phyloP scores from a whole-genome alignment of 331 rosid species.

The Arachis monticola region DNA sequence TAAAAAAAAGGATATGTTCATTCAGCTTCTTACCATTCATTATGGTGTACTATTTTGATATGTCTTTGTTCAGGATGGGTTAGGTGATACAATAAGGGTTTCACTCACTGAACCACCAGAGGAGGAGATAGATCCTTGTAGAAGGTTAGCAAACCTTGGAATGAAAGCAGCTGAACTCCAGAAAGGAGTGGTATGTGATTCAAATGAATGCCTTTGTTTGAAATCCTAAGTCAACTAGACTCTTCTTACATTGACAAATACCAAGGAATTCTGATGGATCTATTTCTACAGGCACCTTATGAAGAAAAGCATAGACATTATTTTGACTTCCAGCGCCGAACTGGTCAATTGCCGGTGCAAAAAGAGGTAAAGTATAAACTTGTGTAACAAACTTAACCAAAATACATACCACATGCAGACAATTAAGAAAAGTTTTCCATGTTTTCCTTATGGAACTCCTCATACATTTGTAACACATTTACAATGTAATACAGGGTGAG shows the following conservation, averaged over 20 bases:
- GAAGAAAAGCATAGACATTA: constrained; percentile 94
- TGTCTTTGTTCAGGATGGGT: constrained; percentile 73
- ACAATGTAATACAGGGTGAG: constrained; percentile 66
- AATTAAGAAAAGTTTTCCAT: constrained; percentile 4
- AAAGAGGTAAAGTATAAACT: constrained; percentile 68
- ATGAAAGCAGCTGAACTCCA: constrained; percentile 80
- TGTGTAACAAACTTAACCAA: neutral
- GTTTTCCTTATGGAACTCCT: neutral
- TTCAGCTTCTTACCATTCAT: constrained; percentile 13
- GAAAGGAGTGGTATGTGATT: constrained; percentile 93
- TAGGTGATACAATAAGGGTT: constrained; percentile 98
- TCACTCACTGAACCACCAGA: constrained; percentile 98
- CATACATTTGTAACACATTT: neutral
- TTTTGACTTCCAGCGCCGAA: constrained; percentile 94
- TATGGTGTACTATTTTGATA: constrained; percentile 9
- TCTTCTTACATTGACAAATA: constrained; percentile 14
- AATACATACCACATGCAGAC: neutral
- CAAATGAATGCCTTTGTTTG: constrained; percentile 32
- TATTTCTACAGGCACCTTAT: constrained; percentile 73
- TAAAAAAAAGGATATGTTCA: constrained; percentile 16
- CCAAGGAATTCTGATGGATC: constrained; percentile 29
- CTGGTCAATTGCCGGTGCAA: constrained; percentile 93
- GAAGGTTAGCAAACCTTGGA: constrained; percentile 90
- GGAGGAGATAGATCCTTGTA: constrained; percentile 98
- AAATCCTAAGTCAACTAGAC: constrained; percentile 23